A percentile compares a stretch with the other conserved stretches of the same genome.
Evolutionary conservation across 2,329 filamentous ascomycete species (phyloP).

Genomic region (Aotearoamyces nothofagi): DNA sequence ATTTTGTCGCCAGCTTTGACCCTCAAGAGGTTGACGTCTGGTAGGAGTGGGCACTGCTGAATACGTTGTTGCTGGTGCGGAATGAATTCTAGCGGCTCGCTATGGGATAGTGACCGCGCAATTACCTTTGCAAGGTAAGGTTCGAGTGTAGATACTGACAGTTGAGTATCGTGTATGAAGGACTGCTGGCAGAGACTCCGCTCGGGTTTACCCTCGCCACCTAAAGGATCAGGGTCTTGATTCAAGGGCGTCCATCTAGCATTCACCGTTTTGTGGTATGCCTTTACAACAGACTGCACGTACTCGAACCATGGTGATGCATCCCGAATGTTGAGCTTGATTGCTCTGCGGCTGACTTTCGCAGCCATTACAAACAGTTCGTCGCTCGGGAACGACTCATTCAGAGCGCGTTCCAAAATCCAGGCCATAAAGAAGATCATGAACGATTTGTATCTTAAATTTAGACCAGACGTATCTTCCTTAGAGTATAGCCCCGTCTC

Average conservation of each 20-base stretch:
- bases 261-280: neutral
- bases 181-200: neutral
- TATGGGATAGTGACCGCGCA: neutral
- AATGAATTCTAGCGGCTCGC: constrained; percentile 18
- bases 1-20: neutral
- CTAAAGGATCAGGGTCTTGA: too few relatives aligned
- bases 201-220: too few relatives aligned
- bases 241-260: constrained; percentile 1
- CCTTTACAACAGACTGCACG: constrained; percentile 2
- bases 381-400: constrained; percentile 11
- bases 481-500: too few relatives aligned
- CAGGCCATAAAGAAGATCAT: constrained; percentile 29
- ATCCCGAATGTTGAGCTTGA: constrained; percentile 21
- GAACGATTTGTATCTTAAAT: constrained; percentile 40
- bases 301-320: constrained; percentile 1
- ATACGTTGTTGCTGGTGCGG: constrained; percentile 28
- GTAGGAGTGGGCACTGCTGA: constrained; percentile 15
- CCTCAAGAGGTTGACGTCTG: neutral
- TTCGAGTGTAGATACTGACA: neutral
- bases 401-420: constrained; percentile 18
- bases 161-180: neutral
- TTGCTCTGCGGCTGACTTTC: constrained; percentile 27
- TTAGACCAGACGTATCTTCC: too few relatives aligned
- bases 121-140: neutral
- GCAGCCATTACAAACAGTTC: constrained; percentile 24